These are phyloP conservation scores for Acidiella bohemica DNA, from an alignment of 495 filamentous ascomycete species.

Conservation along the genomic window DNA sequence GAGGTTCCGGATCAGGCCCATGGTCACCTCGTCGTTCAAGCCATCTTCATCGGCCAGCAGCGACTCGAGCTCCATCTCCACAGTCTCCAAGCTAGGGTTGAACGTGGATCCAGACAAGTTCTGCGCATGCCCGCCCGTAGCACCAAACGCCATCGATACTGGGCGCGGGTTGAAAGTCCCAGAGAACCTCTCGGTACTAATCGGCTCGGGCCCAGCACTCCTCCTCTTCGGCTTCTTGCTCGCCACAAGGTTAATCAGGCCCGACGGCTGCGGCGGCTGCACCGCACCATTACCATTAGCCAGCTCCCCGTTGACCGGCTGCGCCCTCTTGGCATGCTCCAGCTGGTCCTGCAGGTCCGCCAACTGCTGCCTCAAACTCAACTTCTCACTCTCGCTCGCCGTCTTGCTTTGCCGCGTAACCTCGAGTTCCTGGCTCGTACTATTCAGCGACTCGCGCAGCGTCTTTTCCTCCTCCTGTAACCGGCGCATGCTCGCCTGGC, in stretches of 20 bases:
- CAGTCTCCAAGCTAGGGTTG: conserved; percentile 66
- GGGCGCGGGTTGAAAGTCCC: conserved; percentile 86
- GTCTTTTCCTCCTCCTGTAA: conserved; percentile 83
- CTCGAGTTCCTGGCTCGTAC: conserved; percentile 64
- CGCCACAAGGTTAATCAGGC: conserved; percentile 90
- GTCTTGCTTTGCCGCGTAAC: conserved; percentile 53
- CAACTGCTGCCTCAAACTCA: conserved; percentile 71
- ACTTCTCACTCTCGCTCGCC: conserved; percentile 68
- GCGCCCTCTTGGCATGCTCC: conserved; percentile 62
- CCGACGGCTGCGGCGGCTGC: conserved; percentile 41
- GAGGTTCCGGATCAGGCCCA: conserved; percentile 89
- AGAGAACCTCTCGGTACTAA: conserved; percentile 74
- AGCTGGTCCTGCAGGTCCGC: conserved; percentile 84
- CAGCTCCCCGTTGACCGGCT: conserved; percentile 54
- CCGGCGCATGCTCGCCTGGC: conserved; percentile 71
- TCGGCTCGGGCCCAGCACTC: conserved; percentile 80
- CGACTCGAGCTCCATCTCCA: conserved; percentile 85
- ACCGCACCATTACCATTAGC: conserved; percentile 45
- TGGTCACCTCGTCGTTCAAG: conserved; percentile 87
- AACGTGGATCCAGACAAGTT: conserved; percentile 55
- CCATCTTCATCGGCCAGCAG: conserved; percentile 89
- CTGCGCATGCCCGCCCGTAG: conserved; percentile 42
- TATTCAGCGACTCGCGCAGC: conserved; percentile 63
- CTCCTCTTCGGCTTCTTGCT: conserved; percentile 94
- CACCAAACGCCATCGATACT: conserved; percentile 79